Base-by-base conservation (phyloP, 2,329 filamentous ascomycete genomes). In the Xylaria sp. region DNA sequence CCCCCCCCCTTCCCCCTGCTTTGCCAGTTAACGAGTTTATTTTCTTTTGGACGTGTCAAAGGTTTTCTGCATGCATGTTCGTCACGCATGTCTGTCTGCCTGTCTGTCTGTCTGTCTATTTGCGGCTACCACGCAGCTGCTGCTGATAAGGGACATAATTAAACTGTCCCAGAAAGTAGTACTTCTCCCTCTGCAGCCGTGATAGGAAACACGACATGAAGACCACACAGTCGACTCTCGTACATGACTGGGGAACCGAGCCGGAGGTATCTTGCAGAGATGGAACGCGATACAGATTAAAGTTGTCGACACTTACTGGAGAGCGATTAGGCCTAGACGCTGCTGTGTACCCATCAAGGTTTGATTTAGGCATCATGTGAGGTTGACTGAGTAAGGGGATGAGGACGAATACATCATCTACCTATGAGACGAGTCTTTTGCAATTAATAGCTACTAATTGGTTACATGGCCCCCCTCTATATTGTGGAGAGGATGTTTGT, bases 61-160 rank as follows among this genome's bases (percentile, higher is more conserved):
- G 51, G 50, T 65, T 45, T 65, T 51, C 57, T 61, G 57, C 63
- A 61, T 65, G 63, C 63, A 65, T 65, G 51, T 38, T 38, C 44
- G 57, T 57, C 57, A 53, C 63, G 36, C 51, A 50, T n/a, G n/a
- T 50, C 49, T 25, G 39, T 36, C 25, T 49, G 17, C 6, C 27
- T 25, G n/a, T 36, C n/a, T 58, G 11, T 25, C 9, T 15, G 1
- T n/a, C 20, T 17, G 22, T 20, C 17, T 36, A 64, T 22, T 56
- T 17, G 33, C 56, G 22, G 55, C 62, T 36, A 56, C 38, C 1
- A 27, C 20, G 33, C 33, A 44, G 17, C 29, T 65, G 39, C 55
- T 42, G 47, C 38, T 60, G 45, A 50, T 55, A 42, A 31, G 42
- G 7, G 47, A 15, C 20, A 36, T 51, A 61, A 61, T 56, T 39